These are phyloP conservation scores for Camellia sinensis DNA, from an alignment of 148 eudicot species.

Conservation along the genomic window DNA sequence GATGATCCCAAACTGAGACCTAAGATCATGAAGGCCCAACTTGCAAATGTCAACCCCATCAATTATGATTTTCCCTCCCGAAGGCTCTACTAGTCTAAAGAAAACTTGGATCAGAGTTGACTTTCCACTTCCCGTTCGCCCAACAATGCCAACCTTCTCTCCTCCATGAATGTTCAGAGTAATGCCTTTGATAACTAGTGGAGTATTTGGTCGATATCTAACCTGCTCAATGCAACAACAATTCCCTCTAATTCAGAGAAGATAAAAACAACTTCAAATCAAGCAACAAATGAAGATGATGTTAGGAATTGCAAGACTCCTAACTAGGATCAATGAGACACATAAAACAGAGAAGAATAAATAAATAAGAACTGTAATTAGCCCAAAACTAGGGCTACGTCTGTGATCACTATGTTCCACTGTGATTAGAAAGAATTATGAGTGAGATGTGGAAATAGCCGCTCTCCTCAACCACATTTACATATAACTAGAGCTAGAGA, in stretches of 20 bases:
- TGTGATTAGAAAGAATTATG: too few species aligned
- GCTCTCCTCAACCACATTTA: too few species aligned
- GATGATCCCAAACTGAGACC: constrained; percentile 51
- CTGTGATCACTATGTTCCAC: too few species aligned
- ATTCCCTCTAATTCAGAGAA: not conserved
- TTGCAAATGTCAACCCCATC: constrained; percentile 45
- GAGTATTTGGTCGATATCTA: constrained; percentile 42
- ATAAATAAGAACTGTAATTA: too few species aligned
- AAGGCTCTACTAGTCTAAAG: constrained; percentile 50
- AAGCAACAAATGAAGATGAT: not conserved
- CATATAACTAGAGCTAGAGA: not conserved
- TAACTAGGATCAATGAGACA: too few species aligned
- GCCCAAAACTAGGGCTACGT: too few species aligned
- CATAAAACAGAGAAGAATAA: too few species aligned
- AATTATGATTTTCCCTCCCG: constrained; percentile 33
- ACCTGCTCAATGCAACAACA: constrained; percentile 29
- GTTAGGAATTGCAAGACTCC: too few species aligned
- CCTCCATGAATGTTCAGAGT: constrained; percentile 39
- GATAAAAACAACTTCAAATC: not conserved
- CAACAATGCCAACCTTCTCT: constrained; percentile 55
- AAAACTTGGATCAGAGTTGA: constrained; percentile 50
- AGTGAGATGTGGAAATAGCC: too few species aligned
- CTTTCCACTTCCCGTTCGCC: constrained; percentile 61
- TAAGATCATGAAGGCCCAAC: constrained; percentile 54
- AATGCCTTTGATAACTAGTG: constrained; percentile 44